These are phyloP conservation scores for Pulveroboletus frians DNA, from an alignment of 768 basidiomycete species.

Conservation along the genomic window DNA sequence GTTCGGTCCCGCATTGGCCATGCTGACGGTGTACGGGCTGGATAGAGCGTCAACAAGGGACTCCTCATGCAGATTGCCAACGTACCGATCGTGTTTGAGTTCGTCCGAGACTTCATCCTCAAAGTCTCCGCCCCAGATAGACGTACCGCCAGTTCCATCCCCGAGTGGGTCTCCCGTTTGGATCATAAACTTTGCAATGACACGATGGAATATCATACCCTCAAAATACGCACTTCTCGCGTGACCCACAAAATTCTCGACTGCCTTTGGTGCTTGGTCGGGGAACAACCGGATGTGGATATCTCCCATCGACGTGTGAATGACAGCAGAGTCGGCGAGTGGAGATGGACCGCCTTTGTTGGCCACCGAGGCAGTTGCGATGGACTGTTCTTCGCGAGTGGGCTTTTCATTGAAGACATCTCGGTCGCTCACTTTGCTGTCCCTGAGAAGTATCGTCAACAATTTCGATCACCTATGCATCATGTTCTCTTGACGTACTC, in stretches of 20 bases:
- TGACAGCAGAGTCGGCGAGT: slow-evolving; percentile 74
- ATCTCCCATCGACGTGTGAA: slow-evolving; percentile 95
- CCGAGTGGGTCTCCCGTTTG: slow-evolving; percentile 95
- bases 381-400: slow-evolving; percentile 90
- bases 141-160: slow-evolving; percentile 87
- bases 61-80: neutral
- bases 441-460: slow-evolving; percentile 40
- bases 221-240: slow-evolving; percentile 88
- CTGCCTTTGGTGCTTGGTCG: slow-evolving; percentile 86
- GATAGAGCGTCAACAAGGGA: slow-evolving; percentile 3
- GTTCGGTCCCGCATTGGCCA: slow-evolving; percentile 86
- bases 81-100: slow-evolving; percentile 83
- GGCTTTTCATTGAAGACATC: slow-evolving; percentile 99
- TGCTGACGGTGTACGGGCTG: slow-evolving; percentile 92
- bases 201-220: slow-evolving; percentile 91
- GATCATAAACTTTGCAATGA: slow-evolving; percentile 98
- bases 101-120: slow-evolving; percentile 92
- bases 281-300: slow-evolving; percentile 89
- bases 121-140: slow-evolving; percentile 87
- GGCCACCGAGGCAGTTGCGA: slow-evolving; percentile 58
- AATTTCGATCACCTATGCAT: neutral
- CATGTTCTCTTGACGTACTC: slow-evolving; percentile 54
- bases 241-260: slow-evolving; percentile 97
- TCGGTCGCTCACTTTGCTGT: slow-evolving; percentile 81
- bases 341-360: slow-evolving; percentile 57